Base-by-base conservation (phyloP, 257 asterid genomes). In the Coffea eugenioides region DNA sequence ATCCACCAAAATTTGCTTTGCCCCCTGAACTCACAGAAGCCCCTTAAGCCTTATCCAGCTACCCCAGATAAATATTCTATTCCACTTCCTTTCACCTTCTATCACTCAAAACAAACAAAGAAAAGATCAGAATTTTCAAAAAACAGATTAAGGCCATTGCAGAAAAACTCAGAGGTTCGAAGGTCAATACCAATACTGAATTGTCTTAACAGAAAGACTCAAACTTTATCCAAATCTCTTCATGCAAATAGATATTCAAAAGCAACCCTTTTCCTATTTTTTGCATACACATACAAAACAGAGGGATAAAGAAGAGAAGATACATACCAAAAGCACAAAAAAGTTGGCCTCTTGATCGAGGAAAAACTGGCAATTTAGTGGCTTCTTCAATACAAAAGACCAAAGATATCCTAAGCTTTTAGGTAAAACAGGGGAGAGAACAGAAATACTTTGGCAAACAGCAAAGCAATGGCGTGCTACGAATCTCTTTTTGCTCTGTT, bases 311-410 rank as follows among this genome's bases (percentile, higher is more conserved):
- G 64, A 72, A 49, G 64, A 70, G 4, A 79, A 78, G 73, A 49
- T 51, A 66, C 83, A 5, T 74, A 73, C 79, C 27, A 16, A 14
- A 51, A 66, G 31, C 16, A 61, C 56, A 66, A 52, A 80, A 75
- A 80, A 52, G 74, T 51, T 57, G 59, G 83, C 59, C 7, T 14
- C 74, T 48, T 21, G 68, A 69, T 15, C 25, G 41, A 39, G 43
- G 27, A 62, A 41, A 65, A 74, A 39, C 27, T 57, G 9, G 43
- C 2, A 79, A 27, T 21, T 43, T 23, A 14, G 20, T 31, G 49
- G 74, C 74, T 69, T 68, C 69, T 41, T 45, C 41, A 54, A 61
- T 23, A 41, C 48, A 71, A 23, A 69, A 46, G 34, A 31, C 48
- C 65, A 52, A 77, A 67, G 36, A 14, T n/a, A 6, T 8, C 34